phyloP scores from a whole-genome alignment of 2,329 filamentous ascomycete species.

The Colletotrichum caudatum region DNA sequence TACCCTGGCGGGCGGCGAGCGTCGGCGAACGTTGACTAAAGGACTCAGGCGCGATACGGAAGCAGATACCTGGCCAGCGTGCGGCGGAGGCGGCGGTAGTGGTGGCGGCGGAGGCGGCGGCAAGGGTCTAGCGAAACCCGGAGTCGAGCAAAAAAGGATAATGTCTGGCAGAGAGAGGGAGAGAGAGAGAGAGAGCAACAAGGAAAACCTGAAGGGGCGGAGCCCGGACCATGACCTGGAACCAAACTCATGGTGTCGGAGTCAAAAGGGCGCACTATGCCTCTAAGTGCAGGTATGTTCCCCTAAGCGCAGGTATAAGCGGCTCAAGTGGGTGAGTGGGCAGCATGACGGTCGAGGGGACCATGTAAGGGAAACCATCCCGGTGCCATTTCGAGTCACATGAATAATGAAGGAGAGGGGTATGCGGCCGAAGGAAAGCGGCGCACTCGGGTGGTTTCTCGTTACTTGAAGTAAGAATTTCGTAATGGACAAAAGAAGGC shows the following conservation, averaged over 20 bases:
- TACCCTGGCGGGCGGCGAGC: slow-evolving; percentile 29
- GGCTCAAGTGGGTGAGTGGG: slow-evolving; percentile 42
- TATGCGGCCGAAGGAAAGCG: slow-evolving; percentile 46
- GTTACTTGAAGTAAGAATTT: slow-evolving; percentile 19
- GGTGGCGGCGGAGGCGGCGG: slow-evolving; percentile 14
- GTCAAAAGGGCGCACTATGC: slow-evolving; percentile 37
- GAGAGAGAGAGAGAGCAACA: not conserved
- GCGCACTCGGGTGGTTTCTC: slow-evolving; percentile 24
- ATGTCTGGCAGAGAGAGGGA: not conserved
- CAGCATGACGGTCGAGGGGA: slow-evolving; percentile 43
- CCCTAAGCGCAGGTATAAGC: slow-evolving; percentile 46
- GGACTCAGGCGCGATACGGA: slow-evolving; percentile 23
- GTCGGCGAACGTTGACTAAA: slow-evolving; percentile 26
- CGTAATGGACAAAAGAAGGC: slow-evolving; percentile 24
- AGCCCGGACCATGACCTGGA: slow-evolving; percentile 37
- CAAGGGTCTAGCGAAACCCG: slow-evolving; percentile 24
- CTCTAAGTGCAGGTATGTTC: slow-evolving; percentile 42
- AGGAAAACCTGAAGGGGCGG: slow-evolving; percentile 4
- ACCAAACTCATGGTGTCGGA: slow-evolving; percentile 40
- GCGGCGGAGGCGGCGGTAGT: slow-evolving; percentile 16
- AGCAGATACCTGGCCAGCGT: slow-evolving; percentile 27
- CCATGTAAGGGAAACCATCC: slow-evolving; percentile 46
- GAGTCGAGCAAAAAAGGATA: slow-evolving; percentile 17
- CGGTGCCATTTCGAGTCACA: slow-evolving; percentile 43
- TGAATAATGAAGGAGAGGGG: slow-evolving; percentile 30